These are phyloP conservation scores for Akebia trifoliata DNA, from an alignment of 164 flowering plant genomes.

Conservation along the genomic window DNA sequence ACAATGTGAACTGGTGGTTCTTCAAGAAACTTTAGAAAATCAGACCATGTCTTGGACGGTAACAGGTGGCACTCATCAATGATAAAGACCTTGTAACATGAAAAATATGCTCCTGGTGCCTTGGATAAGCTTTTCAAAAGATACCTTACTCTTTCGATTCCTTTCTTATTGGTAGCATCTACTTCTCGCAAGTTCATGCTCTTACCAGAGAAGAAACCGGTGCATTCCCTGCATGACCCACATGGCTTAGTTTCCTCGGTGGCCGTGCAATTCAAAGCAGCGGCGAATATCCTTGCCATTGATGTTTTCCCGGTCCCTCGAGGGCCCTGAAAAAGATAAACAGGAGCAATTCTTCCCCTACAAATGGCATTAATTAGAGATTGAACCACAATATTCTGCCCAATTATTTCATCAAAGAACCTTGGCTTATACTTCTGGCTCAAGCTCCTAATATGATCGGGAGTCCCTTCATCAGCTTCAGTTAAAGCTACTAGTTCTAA, in stretches of 20 bases:
- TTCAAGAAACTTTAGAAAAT: constrained; percentile 74
- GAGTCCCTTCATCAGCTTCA: constrained; percentile 42
- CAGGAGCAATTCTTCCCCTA: constrained; percentile 73
- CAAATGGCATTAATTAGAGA: constrained; percentile 66
- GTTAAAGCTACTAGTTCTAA: constrained; percentile 48
- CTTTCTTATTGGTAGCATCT: constrained; percentile 68
- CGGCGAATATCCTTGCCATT: constrained; percentile 75
- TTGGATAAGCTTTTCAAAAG: constrained; percentile 40
- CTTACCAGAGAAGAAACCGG: constrained; percentile 55
- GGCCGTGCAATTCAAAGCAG: constrained; percentile 79
- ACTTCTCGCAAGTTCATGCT: constrained; percentile 53
- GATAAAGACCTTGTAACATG: constrained; percentile 60
- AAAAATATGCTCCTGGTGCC: constrained; percentile 28
- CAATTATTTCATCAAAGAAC: constrained; percentile 78
- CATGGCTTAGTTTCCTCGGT: constrained; percentile 73
- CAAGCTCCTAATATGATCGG: constrained; percentile 56
- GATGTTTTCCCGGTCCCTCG: constrained; percentile 97
- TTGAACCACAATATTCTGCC: constrained; percentile 82
- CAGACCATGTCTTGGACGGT: constrained; percentile 74
- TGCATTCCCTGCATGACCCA: constrained; percentile 79
- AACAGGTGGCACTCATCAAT: constrained; percentile 90
- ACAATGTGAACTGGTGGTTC: constrained; percentile 67
- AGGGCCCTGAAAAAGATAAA: constrained; percentile 95
- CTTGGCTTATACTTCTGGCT: constrained; percentile 88
- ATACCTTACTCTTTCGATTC: constrained; percentile 43